phyloP scores from a whole-genome alignment of 768 basidiomycete species.

The Tylopilus sp. region DNA sequence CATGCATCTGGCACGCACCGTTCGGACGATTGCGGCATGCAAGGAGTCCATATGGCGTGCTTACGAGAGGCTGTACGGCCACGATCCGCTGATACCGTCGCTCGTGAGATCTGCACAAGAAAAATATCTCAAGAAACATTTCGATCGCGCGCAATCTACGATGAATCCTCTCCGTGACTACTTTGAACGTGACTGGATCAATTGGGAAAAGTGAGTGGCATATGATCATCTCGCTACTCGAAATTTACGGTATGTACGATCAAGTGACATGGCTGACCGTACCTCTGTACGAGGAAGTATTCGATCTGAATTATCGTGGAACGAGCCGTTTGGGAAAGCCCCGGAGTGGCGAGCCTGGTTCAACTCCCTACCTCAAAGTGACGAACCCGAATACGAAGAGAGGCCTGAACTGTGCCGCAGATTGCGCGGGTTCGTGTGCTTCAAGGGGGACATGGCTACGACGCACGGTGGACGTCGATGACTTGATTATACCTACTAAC shows the following conservation, averaged over 20 bases:
- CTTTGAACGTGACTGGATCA: constrained; percentile 64
- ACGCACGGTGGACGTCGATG: constrained; percentile 8
- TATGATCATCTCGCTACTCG: not conserved
- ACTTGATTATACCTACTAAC: constrained; percentile 12
- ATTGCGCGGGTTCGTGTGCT: constrained; percentile 54
- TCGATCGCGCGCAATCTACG: constrained; percentile 18
- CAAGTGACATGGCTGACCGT: constrained; percentile 74
- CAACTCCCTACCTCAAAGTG: constrained; percentile 20
- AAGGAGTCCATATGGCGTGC: constrained; percentile 69
- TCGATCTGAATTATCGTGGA: constrained; percentile 48
- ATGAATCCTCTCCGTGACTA: constrained; percentile 45
- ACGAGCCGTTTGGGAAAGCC: constrained; percentile 42
- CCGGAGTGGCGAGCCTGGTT: constrained; percentile 58
- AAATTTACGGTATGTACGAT: constrained; percentile 7
- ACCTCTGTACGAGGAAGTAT: constrained; percentile 56
- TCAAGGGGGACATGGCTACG: constrained; percentile 33
- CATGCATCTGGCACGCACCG: constrained; percentile 63
- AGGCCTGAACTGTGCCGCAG: constrained; percentile 34
- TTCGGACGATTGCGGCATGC: constrained; percentile 56
- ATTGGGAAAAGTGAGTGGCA: constrained; percentile 62
- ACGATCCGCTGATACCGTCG: constrained; percentile 37
- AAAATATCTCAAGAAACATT: constrained; percentile 24
- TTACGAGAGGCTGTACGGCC: constrained; percentile 48
- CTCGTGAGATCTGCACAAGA: constrained; percentile 36
- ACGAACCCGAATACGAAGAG: constrained; percentile 18